These are phyloP conservation scores for Solanum appendiculatum DNA, from an alignment of 257 asterid species.

Conservation along the genomic window DNA sequence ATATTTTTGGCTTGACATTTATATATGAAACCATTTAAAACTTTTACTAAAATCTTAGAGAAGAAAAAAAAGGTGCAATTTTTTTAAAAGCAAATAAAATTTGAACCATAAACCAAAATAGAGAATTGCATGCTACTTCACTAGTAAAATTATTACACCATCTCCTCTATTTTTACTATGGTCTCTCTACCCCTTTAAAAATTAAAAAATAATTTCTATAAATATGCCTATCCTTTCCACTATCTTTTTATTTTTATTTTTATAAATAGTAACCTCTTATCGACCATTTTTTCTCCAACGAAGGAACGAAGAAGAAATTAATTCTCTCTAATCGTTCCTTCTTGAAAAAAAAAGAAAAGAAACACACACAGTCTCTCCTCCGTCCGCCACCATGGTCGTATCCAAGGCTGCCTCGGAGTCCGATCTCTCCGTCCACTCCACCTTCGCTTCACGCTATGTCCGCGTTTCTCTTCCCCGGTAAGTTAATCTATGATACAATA, in stretches of 20 bases:
- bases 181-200: not conserved
- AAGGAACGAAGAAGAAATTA: not conserved
- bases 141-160: not conserved
- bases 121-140: not conserved
- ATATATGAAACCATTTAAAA: not conserved
- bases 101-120: not conserved
- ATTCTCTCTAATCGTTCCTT: not conserved
- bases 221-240: not conserved
- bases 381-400: slow-evolving; percentile 7
- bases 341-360: not conserved
- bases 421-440: slow-evolving; percentile 7
- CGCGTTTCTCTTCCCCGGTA: slow-evolving; percentile 12
- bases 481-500: not conserved
- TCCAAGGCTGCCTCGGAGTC: not conserved
- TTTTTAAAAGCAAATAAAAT: not conserved
- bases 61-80: not conserved
- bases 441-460: slow-evolving; percentile 11
- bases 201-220: not conserved
- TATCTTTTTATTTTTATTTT: not conserved
- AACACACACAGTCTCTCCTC: not conserved
- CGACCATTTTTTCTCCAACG: not conserved
- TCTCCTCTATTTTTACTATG: not conserved
- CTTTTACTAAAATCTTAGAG: not conserved
- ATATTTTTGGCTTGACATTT: not conserved
- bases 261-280: not conserved